Evolutionary conservation across 192 early-diverging fungal species (phyloP), one percentile per base, ranked within the genome.

Genomic region (Coemansia sp.): DNA sequence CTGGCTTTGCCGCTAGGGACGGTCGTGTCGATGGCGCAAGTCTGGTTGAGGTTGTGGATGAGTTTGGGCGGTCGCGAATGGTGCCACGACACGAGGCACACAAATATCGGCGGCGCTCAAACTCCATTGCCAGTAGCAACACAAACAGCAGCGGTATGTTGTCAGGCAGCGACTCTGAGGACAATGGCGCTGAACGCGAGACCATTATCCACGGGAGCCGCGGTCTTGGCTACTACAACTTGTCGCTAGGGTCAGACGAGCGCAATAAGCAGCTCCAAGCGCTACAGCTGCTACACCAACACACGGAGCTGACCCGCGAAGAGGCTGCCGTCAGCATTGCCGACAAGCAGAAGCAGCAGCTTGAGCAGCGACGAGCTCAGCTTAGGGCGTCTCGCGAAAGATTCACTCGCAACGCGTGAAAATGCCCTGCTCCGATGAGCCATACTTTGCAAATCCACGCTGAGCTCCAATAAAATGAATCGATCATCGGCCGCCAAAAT

Each of bases 21-120:
- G 3, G 29, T 1, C 22, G 15, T 6, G 7, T 10, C 0, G 31
- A 39, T 27, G 17, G 9, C 15, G 57, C 47, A 39, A 60, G 56
- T n/a, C 35, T 69, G 47, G 70, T 82, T 15, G 79, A 82, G 24
- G 62, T 82, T 14, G 35, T 76, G 17, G 79, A 82, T 37, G 79
- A 82, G 66, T 82, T 82, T 76, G 79, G 79, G 4, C 73, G 79
- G 10, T 56, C 73, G 15, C 68, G 79, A 6, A 63, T 58, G 47
- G 69, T 82, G 37, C 63, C 65, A 19, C 49, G 61, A 19, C 72
- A 57, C 29, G 49, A 65, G 36, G 70, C 56, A 10, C 29, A 17
- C 6, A 29, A 69, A 11, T 73, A 73, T 37, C 19, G 38, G n/a
- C 14, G 41, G 27, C 11, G 32, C n/a, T 31, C 57, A 1, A 24